A percentile compares a stretch with the other conserved stretches of the same genome.
phyloP scores from a whole-genome alignment of 2,329 filamentous ascomycete genomes.

The Cladophialophora immunda region DNA sequence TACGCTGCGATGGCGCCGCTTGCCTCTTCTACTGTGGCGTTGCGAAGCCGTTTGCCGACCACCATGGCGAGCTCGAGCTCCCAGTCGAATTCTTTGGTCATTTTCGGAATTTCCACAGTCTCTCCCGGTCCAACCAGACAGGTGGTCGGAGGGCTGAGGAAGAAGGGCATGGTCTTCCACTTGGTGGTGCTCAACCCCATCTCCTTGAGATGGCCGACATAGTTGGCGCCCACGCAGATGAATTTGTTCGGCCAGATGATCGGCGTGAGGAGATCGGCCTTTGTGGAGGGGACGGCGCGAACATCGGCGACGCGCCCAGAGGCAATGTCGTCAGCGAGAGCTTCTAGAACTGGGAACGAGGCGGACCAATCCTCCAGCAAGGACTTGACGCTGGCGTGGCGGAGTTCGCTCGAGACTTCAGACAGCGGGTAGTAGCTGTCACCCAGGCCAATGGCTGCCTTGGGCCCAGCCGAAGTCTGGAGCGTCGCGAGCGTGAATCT shows the following conservation, averaged over 20 bases:
- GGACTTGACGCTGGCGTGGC: not conserved
- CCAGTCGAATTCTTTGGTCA: constrained; percentile 25
- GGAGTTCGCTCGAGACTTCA: not conserved
- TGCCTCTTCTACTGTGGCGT: constrained; percentile 10
- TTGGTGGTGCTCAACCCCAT: constrained; percentile 73
- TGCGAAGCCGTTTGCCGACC: constrained; percentile 12
- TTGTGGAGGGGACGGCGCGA: not conserved
- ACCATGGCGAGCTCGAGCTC: constrained; percentile 21
- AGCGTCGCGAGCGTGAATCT: constrained; percentile 23
- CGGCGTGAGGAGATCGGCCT: constrained; percentile 11
- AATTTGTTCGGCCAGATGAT: constrained; percentile 21
- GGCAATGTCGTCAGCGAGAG: not conserved
- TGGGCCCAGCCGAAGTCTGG: constrained; percentile 10
- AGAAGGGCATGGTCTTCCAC: constrained; percentile 83
- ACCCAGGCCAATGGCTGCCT: constrained; percentile 14
- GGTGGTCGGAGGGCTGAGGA: constrained; percentile 47
- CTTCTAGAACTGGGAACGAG: not conserved
- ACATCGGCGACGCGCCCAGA: not conserved
- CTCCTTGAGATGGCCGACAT: constrained; percentile 21
- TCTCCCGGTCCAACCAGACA: constrained; percentile 20
- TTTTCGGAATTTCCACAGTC: constrained; percentile 11
- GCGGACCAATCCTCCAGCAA: not conserved
- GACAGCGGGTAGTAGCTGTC: constrained; percentile 22
- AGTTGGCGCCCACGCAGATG: constrained; percentile 23
- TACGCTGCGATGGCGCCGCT: constrained; percentile 6